Base-by-base conservation (phyloP, 306 rosid species). In the Adenanthera pavonina region DNA sequence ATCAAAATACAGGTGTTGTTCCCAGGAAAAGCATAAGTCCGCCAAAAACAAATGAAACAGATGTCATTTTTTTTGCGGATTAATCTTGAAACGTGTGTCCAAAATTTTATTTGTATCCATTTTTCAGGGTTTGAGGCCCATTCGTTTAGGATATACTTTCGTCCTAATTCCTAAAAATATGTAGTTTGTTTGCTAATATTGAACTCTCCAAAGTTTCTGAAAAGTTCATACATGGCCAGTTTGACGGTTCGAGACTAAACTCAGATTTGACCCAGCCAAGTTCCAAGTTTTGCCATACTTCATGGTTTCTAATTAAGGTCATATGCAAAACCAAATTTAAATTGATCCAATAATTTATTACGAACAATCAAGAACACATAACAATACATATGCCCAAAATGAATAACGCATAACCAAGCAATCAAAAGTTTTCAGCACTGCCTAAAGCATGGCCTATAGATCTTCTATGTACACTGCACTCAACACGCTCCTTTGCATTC, bases 391-490 rank as follows among this genome's bases (percentile, higher is more conserved):
- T 89, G 75, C 75, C 83, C 75, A 64, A 83, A 78, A 90, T 72
- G 83, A 83, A 83, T 83, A 62, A 80, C 43, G 35, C 77, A 38
- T 68, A 83, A 65, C 51, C 72, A 83, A 90, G 78, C 85, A 65
- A 78, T 78, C 87, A 85, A 87, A 30, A 49, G 75, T 69, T 69
- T 82, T 78, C 87, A 82, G 56, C 62, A 80, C 77, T 57, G 86
- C 84, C 82, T 82, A 81, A 76, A 72, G 78, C 88, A 81, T 78
- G 70, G 86, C 89, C 89, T 84, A 59, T 10, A 74, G 73, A 76
- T 83, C 86, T 86, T 89, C 81, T 86, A 84, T 82, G 74, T 88
- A 88, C 92, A 83, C 91, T 80, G 83, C 88, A 87, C 88, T 78
- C 89, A 76, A 62, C 81, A 80, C 84, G 84, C 87, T 84, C 78